phyloP scores from a whole-genome alignment of 1,284 basidiomycete genomes.

The Phenoliferia sp. region DNA sequence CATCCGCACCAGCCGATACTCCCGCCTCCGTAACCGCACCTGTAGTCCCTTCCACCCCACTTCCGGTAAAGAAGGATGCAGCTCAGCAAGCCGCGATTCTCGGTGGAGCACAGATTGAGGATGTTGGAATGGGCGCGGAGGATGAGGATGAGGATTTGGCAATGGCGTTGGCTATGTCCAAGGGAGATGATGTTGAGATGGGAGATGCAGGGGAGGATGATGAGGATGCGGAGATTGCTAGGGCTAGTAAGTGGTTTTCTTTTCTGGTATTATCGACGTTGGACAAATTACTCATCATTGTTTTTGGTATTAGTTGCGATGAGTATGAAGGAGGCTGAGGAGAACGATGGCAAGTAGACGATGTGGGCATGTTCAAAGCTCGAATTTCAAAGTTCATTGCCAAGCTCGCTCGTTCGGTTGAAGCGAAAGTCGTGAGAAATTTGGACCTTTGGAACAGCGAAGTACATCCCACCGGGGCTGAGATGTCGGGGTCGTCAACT shows the following conservation, averaged over 20 bases:
- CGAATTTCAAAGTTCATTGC: too few relatives aligned
- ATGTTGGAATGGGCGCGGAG: conserved; percentile 38
- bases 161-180: conserved; percentile 35
- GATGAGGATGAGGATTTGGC: conserved; percentile 38
- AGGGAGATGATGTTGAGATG: conserved; percentile 28
- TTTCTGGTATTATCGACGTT: neutral
- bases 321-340: conserved; percentile 8
- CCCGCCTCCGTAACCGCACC: conserved; percentile 21
- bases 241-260: conserved; percentile 46
- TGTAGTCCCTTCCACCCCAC: conserved; percentile 42
- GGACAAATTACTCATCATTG: neutral
- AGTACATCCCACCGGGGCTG: too few relatives aligned
- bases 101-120: conserved; percentile 22
- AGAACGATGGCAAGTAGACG: neutral
- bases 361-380: too few relatives aligned
- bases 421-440: too few relatives aligned
- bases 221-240: conserved; percentile 44
- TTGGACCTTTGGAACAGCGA: neutral
- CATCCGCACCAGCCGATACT: conserved; percentile 26
- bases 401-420: too few relatives aligned
- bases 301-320: neutral
- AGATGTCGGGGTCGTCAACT: too few relatives aligned
- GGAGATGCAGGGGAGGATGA: conserved; percentile 19
- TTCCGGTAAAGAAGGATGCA: neutral
- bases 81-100: conserved; percentile 15